Conservation (phyloP, 345 rosid genomes). For the Dimocarpus longan region DNA sequence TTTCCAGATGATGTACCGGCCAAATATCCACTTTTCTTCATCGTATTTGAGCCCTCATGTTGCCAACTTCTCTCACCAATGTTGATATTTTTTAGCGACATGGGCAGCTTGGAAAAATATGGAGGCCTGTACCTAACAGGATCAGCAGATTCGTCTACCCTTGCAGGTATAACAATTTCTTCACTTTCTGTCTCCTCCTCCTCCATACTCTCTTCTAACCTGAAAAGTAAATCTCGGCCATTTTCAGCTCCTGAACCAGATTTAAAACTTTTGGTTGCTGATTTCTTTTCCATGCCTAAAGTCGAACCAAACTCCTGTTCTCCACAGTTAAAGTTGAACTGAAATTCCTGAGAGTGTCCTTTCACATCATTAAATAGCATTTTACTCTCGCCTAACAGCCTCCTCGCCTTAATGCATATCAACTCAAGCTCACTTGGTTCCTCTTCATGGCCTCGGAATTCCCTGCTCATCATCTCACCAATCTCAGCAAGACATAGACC, state of each 20-base stretch:
- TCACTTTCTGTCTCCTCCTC: constrained; percentile 32
- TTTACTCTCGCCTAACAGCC: constrained; percentile 35
- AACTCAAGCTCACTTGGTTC: constrained; percentile 68
- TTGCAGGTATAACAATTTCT: constrained; percentile 8
- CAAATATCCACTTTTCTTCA: constrained; percentile 44
- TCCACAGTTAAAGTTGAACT: constrained; percentile 46
- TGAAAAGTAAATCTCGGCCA: constrained; percentile 39
- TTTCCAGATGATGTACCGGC: constrained; percentile 46
- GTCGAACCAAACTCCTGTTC: constrained; percentile 27
- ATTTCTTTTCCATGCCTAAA: constrained; percentile 21
- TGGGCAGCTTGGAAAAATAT: constrained; percentile 33
- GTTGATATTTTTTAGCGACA: constrained; percentile 33
- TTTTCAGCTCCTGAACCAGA: constrained; percentile 20
- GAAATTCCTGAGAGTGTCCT: constrained; percentile 43
- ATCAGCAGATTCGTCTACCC: constrained; percentile 15
- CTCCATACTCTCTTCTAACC: constrained; percentile 37
- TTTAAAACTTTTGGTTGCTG: constrained; percentile 27
- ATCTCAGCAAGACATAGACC: constrained; percentile 56
- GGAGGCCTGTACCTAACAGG: constrained; percentile 1
- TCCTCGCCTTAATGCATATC: constrained; percentile 55
- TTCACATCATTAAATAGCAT: constrained; percentile 31
- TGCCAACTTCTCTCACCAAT: constrained; percentile 34
- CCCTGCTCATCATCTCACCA: constrained; percentile 78
- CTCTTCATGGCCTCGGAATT: constrained; percentile 52
- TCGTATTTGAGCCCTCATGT: constrained; percentile 17